Evolutionary conservation across 805 yeast genomes (phyloP).

Genomic region (Lipomyces sp.): DNA sequence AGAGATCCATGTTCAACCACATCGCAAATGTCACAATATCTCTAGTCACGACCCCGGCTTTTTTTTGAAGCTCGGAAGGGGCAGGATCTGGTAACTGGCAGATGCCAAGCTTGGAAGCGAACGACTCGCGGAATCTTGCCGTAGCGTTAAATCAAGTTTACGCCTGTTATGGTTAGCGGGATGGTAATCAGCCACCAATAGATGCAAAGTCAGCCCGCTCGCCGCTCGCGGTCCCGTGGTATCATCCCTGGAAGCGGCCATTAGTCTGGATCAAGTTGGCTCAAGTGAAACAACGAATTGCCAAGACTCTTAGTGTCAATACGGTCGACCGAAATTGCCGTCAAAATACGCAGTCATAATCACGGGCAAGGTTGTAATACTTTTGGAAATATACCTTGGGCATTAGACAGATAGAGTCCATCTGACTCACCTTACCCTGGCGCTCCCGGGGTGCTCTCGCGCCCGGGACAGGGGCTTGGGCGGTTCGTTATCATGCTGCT

Average conservation of each 20-base stretch:
- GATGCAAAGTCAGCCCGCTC: background rate
- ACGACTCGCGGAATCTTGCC: background rate
- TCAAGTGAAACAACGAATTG: too few relatives aligned
- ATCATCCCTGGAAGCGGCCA: too few relatives aligned
- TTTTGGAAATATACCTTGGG: too few relatives aligned
- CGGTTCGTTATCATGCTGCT: background rate
- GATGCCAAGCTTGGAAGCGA: background rate
- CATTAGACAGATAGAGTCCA: background rate
- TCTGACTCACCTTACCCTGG: background rate
- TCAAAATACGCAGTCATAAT: too few relatives aligned
- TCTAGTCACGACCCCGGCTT: too few relatives aligned
- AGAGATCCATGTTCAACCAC: background rate
- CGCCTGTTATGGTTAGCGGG: background rate
- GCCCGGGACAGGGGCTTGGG: background rate
- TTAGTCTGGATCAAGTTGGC: too few relatives aligned
- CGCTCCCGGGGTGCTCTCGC: background rate
- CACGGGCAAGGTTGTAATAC: too few relatives aligned
- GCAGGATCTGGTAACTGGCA: too few relatives aligned
- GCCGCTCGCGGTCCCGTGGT: background rate
- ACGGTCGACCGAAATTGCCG: too few relatives aligned
- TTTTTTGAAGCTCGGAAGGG: background rate
- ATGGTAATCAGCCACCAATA: background rate
- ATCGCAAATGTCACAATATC: background rate
- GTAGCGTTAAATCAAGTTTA: too few relatives aligned
- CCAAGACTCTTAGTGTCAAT: too few relatives aligned